Percentiles rank a stretch among this genome's conserved stretches.
Evolutionary conservation across 495 filamentous ascomycete genomes (phyloP).

Genomic region (Copromyces sp.): DNA sequence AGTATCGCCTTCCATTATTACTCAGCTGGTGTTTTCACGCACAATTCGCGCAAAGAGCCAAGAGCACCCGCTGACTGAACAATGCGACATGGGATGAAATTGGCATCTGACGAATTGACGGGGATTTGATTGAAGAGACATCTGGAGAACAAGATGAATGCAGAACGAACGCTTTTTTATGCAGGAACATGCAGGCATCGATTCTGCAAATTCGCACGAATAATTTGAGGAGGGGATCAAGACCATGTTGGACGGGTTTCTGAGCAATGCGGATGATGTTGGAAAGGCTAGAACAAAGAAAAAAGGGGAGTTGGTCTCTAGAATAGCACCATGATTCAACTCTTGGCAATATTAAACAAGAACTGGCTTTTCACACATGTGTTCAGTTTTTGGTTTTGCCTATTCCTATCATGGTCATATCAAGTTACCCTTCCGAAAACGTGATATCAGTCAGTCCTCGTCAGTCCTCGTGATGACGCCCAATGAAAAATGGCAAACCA

Average conservation of each 20-base stretch:
- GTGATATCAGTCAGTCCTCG: not conserved
- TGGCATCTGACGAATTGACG: not conserved
- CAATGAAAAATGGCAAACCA: not conserved
- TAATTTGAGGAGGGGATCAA: not conserved
- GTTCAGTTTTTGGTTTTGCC: not conserved
- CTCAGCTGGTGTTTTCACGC: conserved; percentile 16
- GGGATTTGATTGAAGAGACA: not conserved
- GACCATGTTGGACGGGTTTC: not conserved
- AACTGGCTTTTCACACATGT: not conserved
- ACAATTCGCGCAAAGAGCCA: conserved; percentile 19
- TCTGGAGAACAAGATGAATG: not conserved
- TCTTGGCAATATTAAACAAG: not conserved
- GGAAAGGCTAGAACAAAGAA: not conserved
- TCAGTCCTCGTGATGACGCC: not conserved
- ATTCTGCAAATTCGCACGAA: not conserved
- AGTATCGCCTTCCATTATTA: conserved; percentile 4
- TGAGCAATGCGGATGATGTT: not conserved
- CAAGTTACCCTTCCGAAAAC: not conserved
- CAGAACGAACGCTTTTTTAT: not conserved
- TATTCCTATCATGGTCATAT: not conserved
- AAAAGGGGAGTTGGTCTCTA: not conserved
- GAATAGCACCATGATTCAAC: not conserved
- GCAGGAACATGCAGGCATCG: not conserved
- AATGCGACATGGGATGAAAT: not conserved
- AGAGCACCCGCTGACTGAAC: not conserved